Base-by-base conservation (phyloP, 768 basidiomycete species). In the Mycena galopus region DNA sequence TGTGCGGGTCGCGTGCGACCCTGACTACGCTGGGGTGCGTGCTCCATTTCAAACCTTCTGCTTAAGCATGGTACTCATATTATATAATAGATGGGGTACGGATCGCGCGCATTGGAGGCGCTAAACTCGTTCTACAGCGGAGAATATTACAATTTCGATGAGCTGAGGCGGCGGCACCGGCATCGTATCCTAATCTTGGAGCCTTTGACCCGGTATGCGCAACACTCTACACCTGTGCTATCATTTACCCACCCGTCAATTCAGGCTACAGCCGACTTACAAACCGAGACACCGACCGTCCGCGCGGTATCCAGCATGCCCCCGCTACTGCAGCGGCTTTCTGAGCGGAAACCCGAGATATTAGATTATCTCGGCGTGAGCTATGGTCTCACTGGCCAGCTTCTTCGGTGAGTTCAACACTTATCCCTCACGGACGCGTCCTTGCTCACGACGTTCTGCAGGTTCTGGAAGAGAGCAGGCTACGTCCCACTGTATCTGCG, bases 281-380 rank as follows among this genome's bases (percentile, higher is more conserved):
- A 92, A n/a, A 93, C 92, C 7, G 98, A 99, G 78, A 87, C 87
- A 19, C 91, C 93, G 11, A 87, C 88, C 6, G 83, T 98, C 53
- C 92, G 97, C 4, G 82, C 94, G 3, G 87, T 90, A 0, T 83
- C 87, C 8, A 88, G 90, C 47, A 98, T 99, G 95, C 97, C 97
- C 0, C 96, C 97, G 0, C 88, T 99, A 5, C 88, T 99, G 1
- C 96, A 97, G 77, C 91, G 96, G 4, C 87, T 99, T 5, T 91
- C 94, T 1, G 97, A 98, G 79, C 89, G 94, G 35, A 94, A 93
- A 80, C 97, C 97, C 0, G 96, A 98, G 78, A 86, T 83, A 33
- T 86, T 99, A 27, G 97, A 99, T 81, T 99, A 97, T 78, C 86
- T 99, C 8, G 97, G 98, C 55, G 97, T 98, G 3, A 97, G 96